phyloP scores from a whole-genome alignment of 176 grass and related monocot species.

The Typha latifolia region DNA sequence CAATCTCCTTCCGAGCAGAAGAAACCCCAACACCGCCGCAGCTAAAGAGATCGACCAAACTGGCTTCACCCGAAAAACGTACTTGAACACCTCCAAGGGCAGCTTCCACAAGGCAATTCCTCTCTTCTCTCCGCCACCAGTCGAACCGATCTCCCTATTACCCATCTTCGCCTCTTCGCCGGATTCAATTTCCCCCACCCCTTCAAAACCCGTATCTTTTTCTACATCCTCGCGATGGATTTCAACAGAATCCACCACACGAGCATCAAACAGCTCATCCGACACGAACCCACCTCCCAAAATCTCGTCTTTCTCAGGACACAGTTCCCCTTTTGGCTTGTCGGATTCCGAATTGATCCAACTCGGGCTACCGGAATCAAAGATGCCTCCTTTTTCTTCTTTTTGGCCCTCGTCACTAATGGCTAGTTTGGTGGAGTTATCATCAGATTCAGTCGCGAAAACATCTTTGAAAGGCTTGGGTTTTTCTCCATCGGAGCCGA shows the following conservation, averaged over 20 bases:
- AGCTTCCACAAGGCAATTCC: constrained; percentile 41
- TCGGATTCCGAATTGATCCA: neutral
- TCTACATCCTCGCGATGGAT: neutral
- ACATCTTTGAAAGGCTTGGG: neutral
- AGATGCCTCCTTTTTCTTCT: neutral
- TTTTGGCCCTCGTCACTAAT: neutral
- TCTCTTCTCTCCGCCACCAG: constrained; percentile 12
- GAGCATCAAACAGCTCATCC: neutral
- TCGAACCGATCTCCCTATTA: neutral
- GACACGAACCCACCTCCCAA: neutral
- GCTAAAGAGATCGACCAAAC: constrained; percentile 56
- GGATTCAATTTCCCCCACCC: no score
- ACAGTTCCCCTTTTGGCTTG: neutral
- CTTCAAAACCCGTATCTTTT: no score
- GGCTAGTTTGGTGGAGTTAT: neutral
- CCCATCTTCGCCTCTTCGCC: no score
- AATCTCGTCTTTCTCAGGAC: neutral
- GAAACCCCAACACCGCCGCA: constrained; percentile 30
- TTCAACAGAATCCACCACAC: neutral
- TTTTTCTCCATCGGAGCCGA: neutral
- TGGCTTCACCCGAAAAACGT: constrained; percentile 49
- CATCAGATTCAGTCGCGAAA: neutral
- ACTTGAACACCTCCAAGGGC: constrained; percentile 41
- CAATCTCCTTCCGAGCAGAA: constrained; percentile 48
- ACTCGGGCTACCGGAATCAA: neutral